Conservation (phyloP, 805 yeast species). For the Lipomyces sp. region DNA sequence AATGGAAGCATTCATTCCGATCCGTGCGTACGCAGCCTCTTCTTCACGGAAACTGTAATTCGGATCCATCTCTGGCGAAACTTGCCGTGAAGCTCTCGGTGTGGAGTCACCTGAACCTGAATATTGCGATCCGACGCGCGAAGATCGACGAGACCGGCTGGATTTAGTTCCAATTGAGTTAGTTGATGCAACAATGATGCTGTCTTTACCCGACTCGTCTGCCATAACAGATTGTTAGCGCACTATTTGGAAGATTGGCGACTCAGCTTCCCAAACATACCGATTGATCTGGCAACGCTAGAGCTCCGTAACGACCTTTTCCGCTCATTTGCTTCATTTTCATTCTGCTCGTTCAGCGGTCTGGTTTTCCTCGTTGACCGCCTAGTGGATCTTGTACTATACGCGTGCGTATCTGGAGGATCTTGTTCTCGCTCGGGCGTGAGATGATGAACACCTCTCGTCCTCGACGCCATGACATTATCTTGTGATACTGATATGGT, state of each 20-base stretch:
- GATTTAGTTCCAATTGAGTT: not conserved
- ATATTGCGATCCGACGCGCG: not conserved
- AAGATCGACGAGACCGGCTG: not conserved
- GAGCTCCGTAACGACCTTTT: conserved; percentile 18
- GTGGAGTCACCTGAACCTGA: not conserved
- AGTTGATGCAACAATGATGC: not conserved
- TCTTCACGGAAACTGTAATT: conserved; percentile 27
- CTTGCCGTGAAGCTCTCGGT: not conserved
- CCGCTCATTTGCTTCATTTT: conserved; percentile 12
- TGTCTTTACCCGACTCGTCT: conserved; percentile 2
- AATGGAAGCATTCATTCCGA: conserved; percentile 12
- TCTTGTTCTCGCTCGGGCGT: not conserved
- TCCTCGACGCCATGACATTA: conserved; percentile 2
- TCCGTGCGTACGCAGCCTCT: conserved; percentile 18
- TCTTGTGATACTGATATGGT: not conserved
- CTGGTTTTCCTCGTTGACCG: conserved; percentile 8
- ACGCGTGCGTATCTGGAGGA: not conserved
- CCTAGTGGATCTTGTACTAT: conserved; percentile 5
- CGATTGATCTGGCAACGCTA: conserved; percentile 1
- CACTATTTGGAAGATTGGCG: not conserved
- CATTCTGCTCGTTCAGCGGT: conserved; percentile 6
- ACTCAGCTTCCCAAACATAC: not conserved
- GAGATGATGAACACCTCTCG: conserved; percentile 1
- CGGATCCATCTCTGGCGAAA: conserved; percentile 7
- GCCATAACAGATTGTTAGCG: not conserved